These are phyloP conservation scores for Scopulariopsis brevicaulis DNA, from an alignment of 2,329 filamentous ascomycete species.

Conservation along the genomic window DNA sequence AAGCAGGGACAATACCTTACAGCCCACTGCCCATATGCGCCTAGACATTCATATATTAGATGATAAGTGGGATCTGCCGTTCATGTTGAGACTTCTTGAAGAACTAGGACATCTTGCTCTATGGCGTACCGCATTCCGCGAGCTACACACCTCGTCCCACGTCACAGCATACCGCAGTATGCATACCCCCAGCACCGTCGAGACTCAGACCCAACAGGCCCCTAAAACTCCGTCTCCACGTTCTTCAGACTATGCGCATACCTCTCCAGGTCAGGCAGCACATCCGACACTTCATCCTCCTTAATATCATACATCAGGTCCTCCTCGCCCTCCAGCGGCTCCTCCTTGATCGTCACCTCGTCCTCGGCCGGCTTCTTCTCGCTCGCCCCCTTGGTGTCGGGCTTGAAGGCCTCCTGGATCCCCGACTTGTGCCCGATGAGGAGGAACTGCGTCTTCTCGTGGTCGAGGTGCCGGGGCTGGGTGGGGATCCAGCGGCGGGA, in stretches of 20 bases:
- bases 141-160: too few relatives aligned
- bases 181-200: too few relatives aligned
- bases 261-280: neutral
- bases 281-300: slow-evolving; percentile 1
- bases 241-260: neutral
- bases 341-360: slow-evolving; percentile 1
- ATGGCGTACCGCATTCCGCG: too few relatives aligned
- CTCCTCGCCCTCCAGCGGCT: slow-evolving; percentile 1
- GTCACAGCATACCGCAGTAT: too few relatives aligned
- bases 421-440: slow-evolving; percentile 54
- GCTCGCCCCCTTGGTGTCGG: neutral
- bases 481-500: slow-evolving; percentile 64
- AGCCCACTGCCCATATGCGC: too few relatives aligned
- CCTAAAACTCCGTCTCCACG: neutral
- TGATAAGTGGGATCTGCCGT: too few relatives aligned
- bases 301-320: neutral
- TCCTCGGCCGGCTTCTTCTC: neutral
- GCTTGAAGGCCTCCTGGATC: neutral
- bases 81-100: too few relatives aligned
- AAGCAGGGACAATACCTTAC: too few relatives aligned
- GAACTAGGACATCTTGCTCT: too few relatives aligned
- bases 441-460: slow-evolving; percentile 64
- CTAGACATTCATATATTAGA: too few relatives aligned
- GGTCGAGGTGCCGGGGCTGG: slow-evolving; percentile 63
- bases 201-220: neutral